These are phyloP conservation scores for Hyaloperonospora brassicae DNA, from an alignment of 352 stramenopile genomes.

Conservation along the genomic window DNA sequence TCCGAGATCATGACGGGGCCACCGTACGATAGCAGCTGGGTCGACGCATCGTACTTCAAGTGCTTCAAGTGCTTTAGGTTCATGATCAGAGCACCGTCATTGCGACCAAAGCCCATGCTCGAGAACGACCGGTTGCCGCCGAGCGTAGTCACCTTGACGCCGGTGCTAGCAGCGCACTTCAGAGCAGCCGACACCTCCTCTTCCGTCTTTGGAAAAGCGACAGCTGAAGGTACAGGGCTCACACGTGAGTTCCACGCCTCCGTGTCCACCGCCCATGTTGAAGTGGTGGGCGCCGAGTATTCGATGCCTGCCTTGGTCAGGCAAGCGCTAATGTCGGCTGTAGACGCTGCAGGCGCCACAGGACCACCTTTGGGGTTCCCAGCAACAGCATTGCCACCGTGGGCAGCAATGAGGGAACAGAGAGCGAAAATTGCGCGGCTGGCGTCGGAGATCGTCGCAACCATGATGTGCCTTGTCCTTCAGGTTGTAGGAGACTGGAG, in stretches of 20 bases:
- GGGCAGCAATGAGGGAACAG: slow-evolving; percentile 20
- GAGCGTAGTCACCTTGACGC: slow-evolving; percentile 22
- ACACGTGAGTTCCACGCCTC: slow-evolving; percentile 26
- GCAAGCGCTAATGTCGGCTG: slow-evolving; percentile 12
- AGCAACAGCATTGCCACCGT: slow-evolving; percentile 9
- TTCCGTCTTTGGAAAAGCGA: slow-evolving; percentile 22
- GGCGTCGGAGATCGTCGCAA: slow-evolving; percentile 11
- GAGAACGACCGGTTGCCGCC: slow-evolving; percentile 26
- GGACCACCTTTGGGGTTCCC: not conserved
- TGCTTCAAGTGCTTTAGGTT: slow-evolving; percentile 22
- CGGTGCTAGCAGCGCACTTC: slow-evolving; percentile 15
- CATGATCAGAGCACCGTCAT: slow-evolving; percentile 23
- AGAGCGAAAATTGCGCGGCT: slow-evolving; percentile 18
- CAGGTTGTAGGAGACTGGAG: slow-evolving; percentile 14
- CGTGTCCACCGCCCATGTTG: slow-evolving; percentile 18
- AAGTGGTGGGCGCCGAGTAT: slow-evolving; percentile 17
- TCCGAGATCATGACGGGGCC: slow-evolving; percentile 27
- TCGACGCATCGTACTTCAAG: slow-evolving; percentile 15
- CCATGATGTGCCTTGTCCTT: slow-evolving; percentile 14
- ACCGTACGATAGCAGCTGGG: slow-evolving; percentile 19
- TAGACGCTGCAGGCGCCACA: not conserved
- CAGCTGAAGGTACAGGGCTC: slow-evolving; percentile 14
- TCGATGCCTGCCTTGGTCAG: slow-evolving; percentile 13
- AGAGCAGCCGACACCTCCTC: slow-evolving; percentile 16
- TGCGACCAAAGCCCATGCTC: slow-evolving; percentile 22